Conservation (phyloP, 768 basidiomycete species). For the Phaffia australis region DNA sequence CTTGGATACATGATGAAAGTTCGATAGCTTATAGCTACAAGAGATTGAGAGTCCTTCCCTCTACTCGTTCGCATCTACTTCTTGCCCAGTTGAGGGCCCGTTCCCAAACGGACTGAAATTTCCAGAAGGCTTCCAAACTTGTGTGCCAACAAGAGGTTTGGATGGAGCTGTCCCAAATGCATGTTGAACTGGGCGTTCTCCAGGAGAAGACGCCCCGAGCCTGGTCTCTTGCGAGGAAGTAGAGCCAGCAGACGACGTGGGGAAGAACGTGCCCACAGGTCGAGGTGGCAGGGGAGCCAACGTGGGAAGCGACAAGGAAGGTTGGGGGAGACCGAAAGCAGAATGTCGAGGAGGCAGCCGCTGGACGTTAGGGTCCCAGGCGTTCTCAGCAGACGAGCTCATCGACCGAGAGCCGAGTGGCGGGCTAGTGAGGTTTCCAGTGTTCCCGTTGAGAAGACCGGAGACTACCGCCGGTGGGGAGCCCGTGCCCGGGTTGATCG, state of each 20-base stretch:
- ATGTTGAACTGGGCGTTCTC: not conserved
- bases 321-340: not conserved
- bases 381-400: not conserved
- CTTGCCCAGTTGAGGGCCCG: not conserved
- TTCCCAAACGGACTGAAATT: slow-evolving; percentile 19
- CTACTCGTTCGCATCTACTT: not conserved
- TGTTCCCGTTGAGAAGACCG: not conserved
- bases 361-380: not conserved
- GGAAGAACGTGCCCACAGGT: not conserved
- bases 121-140: slow-evolving; percentile 4
- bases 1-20: not conserved
- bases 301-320: not conserved
- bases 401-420: slow-evolving; percentile 5
- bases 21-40: no score
- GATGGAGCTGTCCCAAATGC: slow-evolving; percentile 4
- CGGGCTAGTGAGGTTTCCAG: not conserved
- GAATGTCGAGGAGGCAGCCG: slow-evolving; percentile 2
- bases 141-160: not conserved
- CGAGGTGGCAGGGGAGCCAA: slow-evolving; percentile 8
- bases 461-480: not conserved
- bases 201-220: slow-evolving; percentile 8
- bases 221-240: slow-evolving; percentile 4
- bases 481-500: not conserved
- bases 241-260: not conserved
- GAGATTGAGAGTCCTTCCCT: not conserved